phyloP scores from a whole-genome alignment of 495 filamentous ascomycete species.

The Cairneyella variabilis region DNA sequence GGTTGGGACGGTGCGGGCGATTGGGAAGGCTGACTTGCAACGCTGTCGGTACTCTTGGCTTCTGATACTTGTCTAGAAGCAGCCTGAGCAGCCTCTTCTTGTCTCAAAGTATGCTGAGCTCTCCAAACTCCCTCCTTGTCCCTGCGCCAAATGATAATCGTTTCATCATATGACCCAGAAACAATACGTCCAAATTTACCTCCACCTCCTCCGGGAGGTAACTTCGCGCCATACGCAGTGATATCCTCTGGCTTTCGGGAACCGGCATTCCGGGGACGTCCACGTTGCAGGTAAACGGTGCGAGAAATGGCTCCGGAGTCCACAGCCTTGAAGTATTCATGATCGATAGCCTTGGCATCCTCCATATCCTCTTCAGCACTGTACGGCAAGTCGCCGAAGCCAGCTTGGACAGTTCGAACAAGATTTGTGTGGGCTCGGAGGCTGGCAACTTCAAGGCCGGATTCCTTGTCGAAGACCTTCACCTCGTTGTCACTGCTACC shows the following conservation, averaged over 20 bases:
- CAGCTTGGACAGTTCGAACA: slow-evolving; percentile 90
- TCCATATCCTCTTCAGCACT: slow-evolving; percentile 65
- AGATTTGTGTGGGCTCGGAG: slow-evolving; percentile 75
- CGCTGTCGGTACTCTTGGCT: background rate
- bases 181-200: slow-evolving; percentile 85
- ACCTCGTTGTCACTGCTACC: slow-evolving; percentile 95
- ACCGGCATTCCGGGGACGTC: slow-evolving; percentile 65
- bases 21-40: background rate
- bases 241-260: slow-evolving; percentile 73
- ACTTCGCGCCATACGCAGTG: slow-evolving; percentile 70
- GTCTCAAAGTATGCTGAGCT: slow-evolving; percentile 63
- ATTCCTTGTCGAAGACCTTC: slow-evolving; percentile 83
- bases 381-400: slow-evolving; percentile 84
- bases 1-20: background rate
- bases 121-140: slow-evolving; percentile 79
- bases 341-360: slow-evolving; percentile 70
- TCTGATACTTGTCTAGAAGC: slow-evolving; percentile 23
- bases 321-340: slow-evolving; percentile 65
- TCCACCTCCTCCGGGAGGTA: slow-evolving; percentile 86
- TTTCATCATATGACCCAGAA: slow-evolving; percentile 93
- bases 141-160: slow-evolving; percentile 89
- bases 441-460: slow-evolving; percentile 82
- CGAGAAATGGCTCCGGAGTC: slow-evolving; percentile 49
- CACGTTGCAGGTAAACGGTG: slow-evolving; percentile 33
- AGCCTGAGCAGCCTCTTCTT: slow-evolving; percentile 53